Conservation (phyloP, 2,329 filamentous ascomycete species). For the Elsinoe australis region DNA sequence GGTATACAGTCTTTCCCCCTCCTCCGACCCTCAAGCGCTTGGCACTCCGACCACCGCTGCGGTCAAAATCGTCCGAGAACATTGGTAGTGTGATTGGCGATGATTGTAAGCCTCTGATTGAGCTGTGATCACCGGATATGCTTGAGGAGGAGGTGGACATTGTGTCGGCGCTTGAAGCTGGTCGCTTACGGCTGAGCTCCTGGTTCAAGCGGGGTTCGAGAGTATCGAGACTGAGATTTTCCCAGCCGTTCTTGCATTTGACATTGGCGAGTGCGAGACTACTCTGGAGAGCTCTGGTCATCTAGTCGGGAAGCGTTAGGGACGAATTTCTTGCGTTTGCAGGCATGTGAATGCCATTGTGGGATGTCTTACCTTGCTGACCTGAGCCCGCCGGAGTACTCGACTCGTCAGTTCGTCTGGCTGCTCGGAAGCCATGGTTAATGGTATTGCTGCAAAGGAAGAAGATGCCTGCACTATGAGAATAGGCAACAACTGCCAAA, state of each 20-base stretch:
- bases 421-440: conserved; percentile 23
- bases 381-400: conserved; percentile 33
- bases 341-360: conserved; percentile 2
- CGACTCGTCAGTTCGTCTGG: conserved; percentile 32
- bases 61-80: conserved; percentile 74
- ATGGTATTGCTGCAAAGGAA: conserved; percentile 20
- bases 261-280: conserved; percentile 91
- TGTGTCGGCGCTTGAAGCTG: conserved; percentile 59
- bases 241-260: conserved; percentile 93
- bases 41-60: conserved; percentile 50
- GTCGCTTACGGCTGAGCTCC: conserved; percentile 65
- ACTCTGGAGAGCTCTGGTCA: conserved; percentile 86
- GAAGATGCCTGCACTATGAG: too few species aligned
- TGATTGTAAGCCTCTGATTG: conserved; percentile 61
- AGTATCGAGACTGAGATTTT: conserved; percentile 76
- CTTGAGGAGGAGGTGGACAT: conserved; percentile 82
- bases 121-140: conserved; percentile 68
- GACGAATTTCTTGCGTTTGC: neutral
- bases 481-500: too few species aligned
- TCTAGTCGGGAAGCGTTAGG: conserved; percentile 47
- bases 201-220: conserved; percentile 80
- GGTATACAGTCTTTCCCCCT: conserved; percentile 17
- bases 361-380: conserved; percentile 30
- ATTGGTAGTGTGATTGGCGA: conserved; percentile 75
- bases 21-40: conserved; percentile 25